Percentiles rank a stretch among this genome's conserved stretches.
Conservation (phyloP, 208 protist genomes). For the Trypanosoma boissoni region DNA sequence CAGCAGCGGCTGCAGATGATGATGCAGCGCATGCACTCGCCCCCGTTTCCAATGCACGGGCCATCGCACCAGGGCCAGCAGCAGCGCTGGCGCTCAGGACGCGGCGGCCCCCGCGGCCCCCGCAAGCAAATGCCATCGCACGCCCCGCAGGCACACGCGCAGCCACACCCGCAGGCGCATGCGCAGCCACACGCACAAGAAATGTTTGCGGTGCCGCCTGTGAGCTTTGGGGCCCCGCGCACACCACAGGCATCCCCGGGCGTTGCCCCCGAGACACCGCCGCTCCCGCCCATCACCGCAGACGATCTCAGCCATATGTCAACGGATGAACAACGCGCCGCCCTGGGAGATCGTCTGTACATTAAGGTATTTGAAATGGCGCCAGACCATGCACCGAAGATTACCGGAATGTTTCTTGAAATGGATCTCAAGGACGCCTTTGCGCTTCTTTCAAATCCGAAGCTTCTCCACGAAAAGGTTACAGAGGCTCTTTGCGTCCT, state of each 20-base stretch:
- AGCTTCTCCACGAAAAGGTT: conserved; percentile 63
- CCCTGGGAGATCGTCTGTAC: conserved; percentile 87
- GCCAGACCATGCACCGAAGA: conserved; percentile 83
- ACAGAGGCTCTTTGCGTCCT: conserved; percentile 79
- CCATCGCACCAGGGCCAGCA: conserved; percentile 29
- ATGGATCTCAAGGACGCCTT: conserved; percentile 71
- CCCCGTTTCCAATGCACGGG: conserved; percentile 30
- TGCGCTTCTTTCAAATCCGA: conserved; percentile 65
- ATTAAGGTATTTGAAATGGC: conserved; percentile 84
- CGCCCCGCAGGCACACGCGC: conserved; percentile 26
- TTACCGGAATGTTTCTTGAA: conserved; percentile 90
- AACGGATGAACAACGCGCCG: conserved; percentile 86
- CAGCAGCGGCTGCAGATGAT: conserved; percentile 89
- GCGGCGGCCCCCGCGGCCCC: conserved; percentile 7
- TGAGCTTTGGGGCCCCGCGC: conserved; percentile 37
- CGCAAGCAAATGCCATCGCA: conserved; percentile 31
- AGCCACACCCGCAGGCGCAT: conserved; percentile 30
- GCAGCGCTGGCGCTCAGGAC: conserved; percentile 34
- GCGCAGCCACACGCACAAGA: conserved; percentile 32
- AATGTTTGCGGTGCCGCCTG: conserved; percentile 46
- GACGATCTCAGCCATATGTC: conserved; percentile 81
- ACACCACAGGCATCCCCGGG: conserved; percentile 67
- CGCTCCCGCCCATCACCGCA: conserved; percentile 81
- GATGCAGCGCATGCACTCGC: conserved; percentile 68
- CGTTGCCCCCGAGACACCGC: conserved; percentile 66